Evolutionary conservation across 1,139 yeast species (phyloP).

Genomic region (Pneumocystis canis): DNA sequence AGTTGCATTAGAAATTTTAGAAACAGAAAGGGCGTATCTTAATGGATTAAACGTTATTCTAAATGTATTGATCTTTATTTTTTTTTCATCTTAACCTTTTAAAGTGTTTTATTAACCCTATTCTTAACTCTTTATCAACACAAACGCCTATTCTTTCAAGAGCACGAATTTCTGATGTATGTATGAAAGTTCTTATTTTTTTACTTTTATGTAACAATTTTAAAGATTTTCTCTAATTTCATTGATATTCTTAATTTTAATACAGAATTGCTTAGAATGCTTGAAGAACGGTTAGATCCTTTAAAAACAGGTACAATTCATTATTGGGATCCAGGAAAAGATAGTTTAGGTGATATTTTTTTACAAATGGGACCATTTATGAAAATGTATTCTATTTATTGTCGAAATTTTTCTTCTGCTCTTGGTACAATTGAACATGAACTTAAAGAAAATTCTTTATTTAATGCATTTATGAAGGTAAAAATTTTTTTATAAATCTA

Average conservation of each 20-base stretch:
- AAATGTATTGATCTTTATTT: not conserved
- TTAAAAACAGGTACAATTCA: not conserved
- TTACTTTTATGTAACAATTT: not conserved
- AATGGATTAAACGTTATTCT: slow-evolving; percentile 2
- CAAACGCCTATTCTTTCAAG: slow-evolving; percentile 1
- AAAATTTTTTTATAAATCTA: not conserved
- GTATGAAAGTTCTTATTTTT: not conserved
- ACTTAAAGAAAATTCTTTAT: not conserved
- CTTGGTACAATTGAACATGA: slow-evolving; percentile 1
- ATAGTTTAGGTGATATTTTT: slow-evolving; percentile 4
- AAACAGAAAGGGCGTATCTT: slow-evolving; percentile 3
- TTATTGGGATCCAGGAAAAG: not conserved
- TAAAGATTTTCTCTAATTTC: slow-evolving; percentile 5
- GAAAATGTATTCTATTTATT: slow-evolving; percentile 6
- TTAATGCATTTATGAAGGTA: not conserved
- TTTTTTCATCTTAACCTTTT: not conserved
- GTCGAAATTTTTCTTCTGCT: slow-evolving; percentile 7
- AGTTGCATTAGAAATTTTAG: slow-evolving; percentile 2
- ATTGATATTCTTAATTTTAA: slow-evolving; percentile 4
- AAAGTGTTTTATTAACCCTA: slow-evolving; percentile 3
- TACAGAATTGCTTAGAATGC: slow-evolving; percentile 1
- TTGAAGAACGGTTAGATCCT: slow-evolving; percentile 4
- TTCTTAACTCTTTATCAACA: not conserved
- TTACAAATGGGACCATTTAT: slow-evolving; percentile 4
- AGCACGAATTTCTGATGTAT: slow-evolving; percentile 3